Base-by-base conservation (phyloP, 441 rosid genomes). In the Pelargonium australe region DNA sequence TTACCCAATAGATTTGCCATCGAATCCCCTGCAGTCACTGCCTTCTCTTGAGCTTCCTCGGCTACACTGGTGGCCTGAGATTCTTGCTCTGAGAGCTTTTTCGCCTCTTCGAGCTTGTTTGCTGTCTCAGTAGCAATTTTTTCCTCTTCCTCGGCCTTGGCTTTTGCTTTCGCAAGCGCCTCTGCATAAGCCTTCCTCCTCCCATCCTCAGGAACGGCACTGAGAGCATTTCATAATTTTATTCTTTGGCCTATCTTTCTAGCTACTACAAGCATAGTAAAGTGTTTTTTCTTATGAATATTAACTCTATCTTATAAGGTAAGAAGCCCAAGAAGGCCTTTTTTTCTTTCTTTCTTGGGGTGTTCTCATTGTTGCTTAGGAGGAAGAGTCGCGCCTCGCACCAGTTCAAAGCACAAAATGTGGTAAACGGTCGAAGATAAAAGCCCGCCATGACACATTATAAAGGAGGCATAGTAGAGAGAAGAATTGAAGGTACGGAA, bases 161-260 rank as follows among this genome's bases (percentile, higher is more conserved):
- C 93, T 80, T 77, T 87, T 28, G 25, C 25, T 23, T 23, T 23
- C 2, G 95, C 92, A 34, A 84, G 64, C 6, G 78, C 82, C 63
- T 82, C 96, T 53, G 89, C 87, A 62, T 88, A 94, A 4, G 76
- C 82, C 68, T 85, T 83, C 76, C 97, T 89, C 78, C 99, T 91
- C 69, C 84, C 86, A 58, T 94, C 99, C 83, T 89, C 92, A 6
- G 92, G 92, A 70, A 94, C 87, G 45, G 77, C 84, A 78, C 99
- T 94, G 69, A 45, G 71, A 65, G 37, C 65, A 44, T 45, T 65
- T 23, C 28, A 47, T n/a, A 12, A 47, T 12, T 47, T 12, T 10
- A 0, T 11, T 10, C 58, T 23, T 23, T 23, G 25, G 25, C 25
- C 25, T 23, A 23, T 23, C 25, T 23, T 23, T 23, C 25, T 23